Base-by-base conservation (phyloP, 768 basidiomycete genomes). In the Lyophyllum decastes region DNA sequence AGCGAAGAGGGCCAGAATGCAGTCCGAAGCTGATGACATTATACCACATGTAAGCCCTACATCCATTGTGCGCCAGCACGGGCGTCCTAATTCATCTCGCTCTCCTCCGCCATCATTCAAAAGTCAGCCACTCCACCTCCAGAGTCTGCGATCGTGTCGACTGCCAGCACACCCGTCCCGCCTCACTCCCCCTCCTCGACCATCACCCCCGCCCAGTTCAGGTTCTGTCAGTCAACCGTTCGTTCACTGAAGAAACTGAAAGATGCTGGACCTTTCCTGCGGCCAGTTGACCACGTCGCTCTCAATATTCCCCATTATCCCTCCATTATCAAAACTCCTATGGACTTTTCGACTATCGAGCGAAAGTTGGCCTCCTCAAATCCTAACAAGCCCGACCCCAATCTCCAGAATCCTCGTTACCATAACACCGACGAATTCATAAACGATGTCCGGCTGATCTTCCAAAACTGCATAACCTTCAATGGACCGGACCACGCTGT, bases 341-440 rank as follows among this genome's bases (percentile, higher is more conserved):
- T 98, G 93, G 97, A 98, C 70, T 82, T 99, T 46, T 82, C 86
- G 2, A 97, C 96, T 44, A 85, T 98, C 57, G 96, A 98, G 74
- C 84, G 84, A 66, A 97, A 98, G 75, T 79, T 98, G 43, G 66
- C 64, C 33, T 85, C 89, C 0, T 92, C 92, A 14, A 95, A 93
- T 66, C 88, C 90, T 2, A 64, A 76, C 52, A 94, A 92, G 67
- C 90, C 85, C 14, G 92, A 92, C 59, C 72, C 79, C 25, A 90
- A 88, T 66, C 74, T 78, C 4, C 72, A 76, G 54, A 90, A 90
- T 59, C 89, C 89, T n/a, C 88, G 88, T 24, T 98, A 98, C 67
- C 62, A 73, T 51, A 85, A 71, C 57, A 85, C 87, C 4, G 88
- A 92, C 52, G 91, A 95, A 64, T 94, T 98, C 67, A 79, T 89